Evolutionary conservation across 148 eudicot species (phyloP), one percentile per base, ranked within the genome.

Genomic region (Amaranthus hypochondriacus): DNA sequence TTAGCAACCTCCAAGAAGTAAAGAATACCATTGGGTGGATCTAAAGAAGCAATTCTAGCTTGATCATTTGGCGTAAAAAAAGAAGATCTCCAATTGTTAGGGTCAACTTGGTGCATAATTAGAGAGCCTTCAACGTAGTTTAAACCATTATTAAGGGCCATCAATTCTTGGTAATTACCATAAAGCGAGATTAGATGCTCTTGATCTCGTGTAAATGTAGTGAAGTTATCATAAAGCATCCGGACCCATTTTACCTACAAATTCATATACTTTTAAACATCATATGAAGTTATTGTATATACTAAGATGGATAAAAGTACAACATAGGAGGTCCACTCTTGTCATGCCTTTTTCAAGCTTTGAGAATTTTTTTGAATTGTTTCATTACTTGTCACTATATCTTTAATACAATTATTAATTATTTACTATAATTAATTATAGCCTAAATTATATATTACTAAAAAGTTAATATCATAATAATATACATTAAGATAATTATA

Each of bases 31-130:
- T 68, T 73, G 14, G 80, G 74, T 49, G 85, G 18, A 18, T 75
- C 39, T 3, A 95, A 47, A 61, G 96, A 86, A 21, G 68, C 43
- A 14, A 95, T 85, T 68, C 72, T 83, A 4, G 78, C 61, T 9
- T 83, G 89, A 82, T 90, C 84, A 3, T 77, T 68, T 0, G 78
- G 63, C 10, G 96, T 80, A 77, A 88, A 91, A 72, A 88, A 94
- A 5, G 97, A 91, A 39, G 97, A 94, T 63, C 97, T 89, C 98
- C 96, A 94, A 68, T 91, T 94, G 60, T 91, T 94, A 2, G 86
- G 82, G 78, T 81, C 80, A 9, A 39, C 56, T 68, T 86, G 83
- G 5, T 83, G 68, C 83, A 86, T 68, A 9, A 88, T 79, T 5
- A 90, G 73, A 53, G 90, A 86, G 2, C 98, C 98, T 76, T 94